Base-by-base conservation (phyloP, 2,329 filamentous ascomycete species). In the Stylonectria norvegica region DNA sequence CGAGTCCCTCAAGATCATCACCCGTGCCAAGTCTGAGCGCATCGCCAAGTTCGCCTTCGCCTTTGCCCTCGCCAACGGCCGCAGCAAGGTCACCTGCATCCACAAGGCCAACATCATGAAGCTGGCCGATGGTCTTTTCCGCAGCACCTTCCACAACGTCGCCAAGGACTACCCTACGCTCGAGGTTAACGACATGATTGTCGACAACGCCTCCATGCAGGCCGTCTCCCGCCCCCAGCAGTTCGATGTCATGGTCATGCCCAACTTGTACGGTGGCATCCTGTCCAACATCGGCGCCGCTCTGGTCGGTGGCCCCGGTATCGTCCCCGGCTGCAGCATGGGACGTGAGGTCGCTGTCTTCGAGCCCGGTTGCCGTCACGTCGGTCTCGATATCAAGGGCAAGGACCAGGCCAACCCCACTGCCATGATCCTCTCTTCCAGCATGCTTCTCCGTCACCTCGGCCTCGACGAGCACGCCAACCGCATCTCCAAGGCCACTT, bases 31-130 rank as follows among this genome's bases (percentile, higher is more conserved):
- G 81, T 95, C 89, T 40, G 93, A 98, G 83, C 89, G 93, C 66
- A 98, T 98, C 63, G 89, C 91, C 73, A 95, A 95, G 74, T 98
- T 98, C 65, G 93, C 93, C 54, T 97, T 97, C 69, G 85, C 86
- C 65, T 98, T 98, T 64, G 93, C 93, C 44, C 85, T 97, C 43
- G 93, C 93, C 71, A 98, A 98, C 80, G 91, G 94, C 81, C 83
- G 93, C 67, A 91, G 94, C 79, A 97, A 97, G 86, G 89, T 98
- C 43, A 97, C 93, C 56, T 96, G 91, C 76, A 97, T 98, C 66
- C 93, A 98, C 85, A 98, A 98, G 81, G 93, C 93, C 73, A 98
- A 98, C 80, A 98, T 98, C 76, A 98, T 98, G 93, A 98, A 98
- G 81, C 80, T 98, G 45, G 91, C 90, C 67, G 93, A 98, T 60